Evolutionary conservation across 306 rosid species (phyloP), one percentile per base, ranked within the genome.

Genomic region (Ormosia semicastrata): DNA sequence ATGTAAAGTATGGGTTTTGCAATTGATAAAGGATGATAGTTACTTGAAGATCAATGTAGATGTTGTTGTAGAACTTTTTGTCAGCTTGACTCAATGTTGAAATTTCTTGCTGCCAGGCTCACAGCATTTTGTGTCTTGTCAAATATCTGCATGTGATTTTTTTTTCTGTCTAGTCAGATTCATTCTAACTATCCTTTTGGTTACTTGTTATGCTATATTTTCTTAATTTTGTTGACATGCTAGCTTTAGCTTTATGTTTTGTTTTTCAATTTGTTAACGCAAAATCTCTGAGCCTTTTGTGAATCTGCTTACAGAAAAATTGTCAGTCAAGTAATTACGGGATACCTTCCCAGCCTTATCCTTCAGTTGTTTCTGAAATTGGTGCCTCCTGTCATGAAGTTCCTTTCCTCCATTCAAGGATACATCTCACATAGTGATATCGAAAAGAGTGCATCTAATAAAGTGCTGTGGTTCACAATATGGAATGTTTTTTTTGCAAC

Each of bases 401-500:
- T 89, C 84, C 92, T 95, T 82, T 90, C 99, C 39, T 90, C 99
- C 85, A 90, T 95, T 76, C 99, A 95, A 85, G 99, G 99, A 68
- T 88, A 89, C 76, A 85, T 91, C 78, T 92, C 98, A 32, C 86
- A 75, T 29, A 93, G 98, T 82, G 84, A 76, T 52, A 95, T 93
- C 79, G 93, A 91, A 83, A 90, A 77, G 92, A 93, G 99, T 82
- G 97, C 99, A 29, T 88, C 93, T 85, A 44, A 41, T 29, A 95
- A 95, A 92, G 99, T 95, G 36, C 83, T 95, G 73, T 93, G 97
- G 97, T 93, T 93, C 91, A 93, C 98, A 30, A 71, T 95, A 77
- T 93, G 99, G 99, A 95, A 95, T 77, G 86, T 89, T 6, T 93
- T 95, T 83, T 91, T 95, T 60, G 99, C 98, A n/a, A 87, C 99